Evolutionary conservation across 495 filamentous ascomycete species (phyloP).

Genomic region (Aspergillus egyptiacus): DNA sequence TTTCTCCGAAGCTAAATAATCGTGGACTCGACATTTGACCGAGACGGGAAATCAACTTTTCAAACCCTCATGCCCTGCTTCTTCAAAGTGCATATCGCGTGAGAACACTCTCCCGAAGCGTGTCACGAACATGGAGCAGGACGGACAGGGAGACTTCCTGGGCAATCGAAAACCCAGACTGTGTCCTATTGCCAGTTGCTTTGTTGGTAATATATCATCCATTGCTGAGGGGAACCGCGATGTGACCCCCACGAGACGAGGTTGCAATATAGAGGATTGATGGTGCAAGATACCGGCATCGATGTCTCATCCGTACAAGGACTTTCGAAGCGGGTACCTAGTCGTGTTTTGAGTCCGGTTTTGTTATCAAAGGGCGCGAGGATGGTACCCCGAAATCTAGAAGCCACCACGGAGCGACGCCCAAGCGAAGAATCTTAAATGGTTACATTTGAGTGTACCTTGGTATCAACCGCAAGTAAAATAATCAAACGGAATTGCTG

Average conservation of each 20-base stretch:
- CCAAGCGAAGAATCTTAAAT: background rate
- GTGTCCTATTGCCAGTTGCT: background rate
- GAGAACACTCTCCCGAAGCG: background rate
- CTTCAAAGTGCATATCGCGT: background rate
- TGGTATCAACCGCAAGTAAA: background rate
- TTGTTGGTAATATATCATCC: background rate
- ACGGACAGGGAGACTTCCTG: background rate
- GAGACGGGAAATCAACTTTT: too few relatives aligned
- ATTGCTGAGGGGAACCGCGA: background rate
- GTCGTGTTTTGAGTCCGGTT: too few relatives aligned
- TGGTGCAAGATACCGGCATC: background rate
- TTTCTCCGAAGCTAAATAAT: too few relatives aligned
- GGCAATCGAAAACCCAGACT: background rate
- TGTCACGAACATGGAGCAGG: background rate
- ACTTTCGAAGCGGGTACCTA: background rate
- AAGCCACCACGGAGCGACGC: background rate
- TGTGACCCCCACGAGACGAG: background rate
- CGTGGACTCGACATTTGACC: too few relatives aligned
- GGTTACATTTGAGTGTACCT: background rate
- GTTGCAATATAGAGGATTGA: background rate
- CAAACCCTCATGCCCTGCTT: too few relatives aligned
- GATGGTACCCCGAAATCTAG: background rate
- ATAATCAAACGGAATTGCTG: background rate
- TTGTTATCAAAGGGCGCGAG: background rate
- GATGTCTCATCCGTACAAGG: background rate